Evolutionary conservation across 257 asterid species (phyloP), one percentile per base, ranked within the genome.

Genomic region (Avicennia marina): DNA sequence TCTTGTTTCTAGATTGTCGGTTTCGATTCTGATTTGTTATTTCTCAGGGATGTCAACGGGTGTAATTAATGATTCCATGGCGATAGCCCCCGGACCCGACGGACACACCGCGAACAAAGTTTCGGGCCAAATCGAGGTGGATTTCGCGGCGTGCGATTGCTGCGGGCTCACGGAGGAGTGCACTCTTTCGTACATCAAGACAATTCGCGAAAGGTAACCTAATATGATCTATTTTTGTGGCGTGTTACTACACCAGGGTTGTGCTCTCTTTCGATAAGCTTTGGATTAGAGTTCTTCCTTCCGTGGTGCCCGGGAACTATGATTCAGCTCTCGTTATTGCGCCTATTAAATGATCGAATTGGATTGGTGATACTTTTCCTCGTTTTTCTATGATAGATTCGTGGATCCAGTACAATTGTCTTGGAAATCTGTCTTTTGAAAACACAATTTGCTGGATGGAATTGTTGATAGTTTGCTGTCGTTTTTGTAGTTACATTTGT

Each of bases 151-250:
- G 61, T 83, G 91, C 51, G 81, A 70, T 61, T 80, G 91, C 62
- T 83, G 91, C 20, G 87, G 85, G 32, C 53, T 83, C 64, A 74
- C 83, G 0, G 91, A 83, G 53, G 91, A 83, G 52, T 83, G 87
- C 52, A 80, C 91, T 13, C 27, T 17, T 1, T 34, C 61, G 15
- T 55, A 55, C 9, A 55, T 55, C 16, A 26, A 55, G 17, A 17
- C 46, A 18, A 34, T 55, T 32, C 25, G 61, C 17, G 22, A 55
- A 9, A 55, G 61, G 46, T 50, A 50, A 22, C 10, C 4, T 29
- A 29, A 4, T 29, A 29, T 29, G 4, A 4, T 4, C 34, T n/a
- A n/a, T n/a, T n/a, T n/a, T n/a, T n/a, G n/a, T n/a, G n/a, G n/a
- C n/a, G n/a, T n/a, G n/a, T n/a, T n/a, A n/a, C n/a, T 29, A 8